Percentiles rank a stretch among this genome's conserved stretches.
These are phyloP conservation scores for Lichtheimia ramosa DNA, from an alignment of 371 early-diverging fungal species.

Conservation along the genomic window DNA sequence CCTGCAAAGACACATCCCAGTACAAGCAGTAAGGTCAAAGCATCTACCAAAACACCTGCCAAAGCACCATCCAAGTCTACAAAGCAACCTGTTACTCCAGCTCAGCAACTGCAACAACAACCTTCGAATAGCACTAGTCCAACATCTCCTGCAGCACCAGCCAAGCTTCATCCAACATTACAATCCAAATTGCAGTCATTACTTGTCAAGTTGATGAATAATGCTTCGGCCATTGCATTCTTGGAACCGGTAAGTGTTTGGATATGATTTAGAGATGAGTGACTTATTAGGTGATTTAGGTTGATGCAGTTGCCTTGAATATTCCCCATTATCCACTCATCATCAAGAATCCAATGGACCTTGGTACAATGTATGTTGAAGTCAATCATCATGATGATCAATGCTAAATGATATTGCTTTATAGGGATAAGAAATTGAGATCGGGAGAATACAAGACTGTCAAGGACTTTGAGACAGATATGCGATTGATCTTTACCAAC, in stretches of 20 bases:
- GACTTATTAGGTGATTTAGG: slow-evolving; percentile 22
- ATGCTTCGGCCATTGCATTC: slow-evolving; percentile 48
- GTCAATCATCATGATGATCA: not conserved
- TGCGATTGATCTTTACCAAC: slow-evolving; percentile 80
- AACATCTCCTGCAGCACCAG: slow-evolving; percentile 4
- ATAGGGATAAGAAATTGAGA: slow-evolving; percentile 72
- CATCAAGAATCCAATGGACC: slow-evolving; percentile 91
- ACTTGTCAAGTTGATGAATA: slow-evolving; percentile 36
- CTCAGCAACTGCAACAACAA: not conserved
- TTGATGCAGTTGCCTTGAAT: slow-evolving; percentile 75
- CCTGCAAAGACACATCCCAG: not conserved
- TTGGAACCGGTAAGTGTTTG: slow-evolving; percentile 68
- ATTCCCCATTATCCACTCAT: slow-evolving; percentile 83
- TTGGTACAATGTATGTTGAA: slow-evolving; percentile 37
- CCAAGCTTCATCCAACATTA: slow-evolving; percentile 23
- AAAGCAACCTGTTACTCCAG: not conserved
- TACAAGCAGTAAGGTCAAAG: not conserved
- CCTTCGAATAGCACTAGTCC: not conserved
- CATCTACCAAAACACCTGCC: not conserved
- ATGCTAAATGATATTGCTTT: too few species aligned
- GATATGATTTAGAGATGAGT: not conserved
- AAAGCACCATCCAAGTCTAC: not conserved
- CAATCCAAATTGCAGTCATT: slow-evolving; percentile 24
- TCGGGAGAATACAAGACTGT: slow-evolving; percentile 52
- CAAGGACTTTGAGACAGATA: slow-evolving; percentile 69